Evolutionary conservation across 192 early-diverging fungal species (phyloP), one percentile per base, ranked within the genome.

Genomic region (Coemansia interrupta): DNA sequence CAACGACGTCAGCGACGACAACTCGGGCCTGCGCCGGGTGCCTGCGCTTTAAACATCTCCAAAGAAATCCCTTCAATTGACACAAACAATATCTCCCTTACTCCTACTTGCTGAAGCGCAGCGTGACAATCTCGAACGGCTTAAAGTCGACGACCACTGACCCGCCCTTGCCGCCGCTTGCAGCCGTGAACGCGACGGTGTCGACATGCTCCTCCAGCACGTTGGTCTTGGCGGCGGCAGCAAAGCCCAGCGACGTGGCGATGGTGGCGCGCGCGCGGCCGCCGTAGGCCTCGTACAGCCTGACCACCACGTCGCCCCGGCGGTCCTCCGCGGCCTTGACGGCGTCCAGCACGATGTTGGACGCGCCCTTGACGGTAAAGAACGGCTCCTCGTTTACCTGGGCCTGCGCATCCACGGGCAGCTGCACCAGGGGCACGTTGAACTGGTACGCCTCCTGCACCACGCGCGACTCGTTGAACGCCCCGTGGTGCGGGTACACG

Each of bases 201-300:
- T 39, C 45, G 8, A 49, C 47, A 7, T 30, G 38, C 41, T 78
- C 74, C 29, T 78, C 74, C 19, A 78, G 60, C n/a, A 78, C 61
- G 45, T 78, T 72, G n/a, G 69, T 56, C 40, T 56, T 49, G 22
- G 53, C 51, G 9, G 61, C 69, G 11, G 45, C 22, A 5, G 30
- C 41, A 17, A 60, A 60, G 13, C 30, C 17, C 15, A 78, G 60
- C 39, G 22, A 39, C 2, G 69, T 72, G 6, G 58, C 22, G 5
- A 78, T 63, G 39, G 15, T 52, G 4, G 64, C 65, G 0, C 39
- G 45, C 1, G 69, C 69, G 18, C 64, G 89, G 1, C 94, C 94
- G 20, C 97, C 96, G 68, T 86, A 92, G 1, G 93, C 84, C 74
- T 99, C 95, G 63, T 94, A 95, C 22, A 99, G 57, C 28, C 97